Evolutionary conservation across 106 monocot genomes (phyloP), one percentile per base, ranked within the genome.

Genomic region (Triglochin maritima): DNA sequence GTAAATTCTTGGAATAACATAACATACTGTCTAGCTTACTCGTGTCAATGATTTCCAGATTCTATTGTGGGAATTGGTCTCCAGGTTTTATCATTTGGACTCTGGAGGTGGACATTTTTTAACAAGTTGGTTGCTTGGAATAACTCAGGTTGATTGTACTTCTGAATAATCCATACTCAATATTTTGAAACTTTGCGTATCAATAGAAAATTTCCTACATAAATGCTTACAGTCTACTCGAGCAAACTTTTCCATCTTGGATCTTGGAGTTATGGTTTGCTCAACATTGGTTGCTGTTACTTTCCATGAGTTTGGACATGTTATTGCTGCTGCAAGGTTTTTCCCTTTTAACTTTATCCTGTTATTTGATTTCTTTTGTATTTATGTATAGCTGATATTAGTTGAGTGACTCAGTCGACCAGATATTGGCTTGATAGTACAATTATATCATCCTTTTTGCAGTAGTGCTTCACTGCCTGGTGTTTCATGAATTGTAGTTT

Each of bases 251-350:
- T 91, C 88, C 45, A 57, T 96, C 44, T 59, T 77, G 76, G 92
- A 88, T 74, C 68, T 62, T 71, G 52, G 60, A 3, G 46, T 84
- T 56, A 69, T 86, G 63, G 70, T 86, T 67, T 74, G 79, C 49
- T 92, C 92, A 45, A 81, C 91, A 59, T 69, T 84, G 49, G 43
- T 82, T 6, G 78, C 92, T 67, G 71, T 92, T 59, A 64, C 76
- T 53, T 43, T 92, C 82, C 98, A 92, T 81, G 98, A 98, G 86
- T 77, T 92, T 72, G 98, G 98, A 8, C 92, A 98, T 80, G 98
- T 86, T 69, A 46, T 89, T 71, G 82, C 88, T 71, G 92, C 98
- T 65, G 78, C 87, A 83, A 87, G 95, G 95, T 90, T 66, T 63
- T 60, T 63, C 49, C 67, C 47, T 42, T 59, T 14, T 55, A 42